Percentiles rank a stretch among this genome's conserved stretches.
Evolutionary conservation across 2,329 filamentous ascomycete genomes (phyloP).

Genomic region (Hymenoscyphus fraxineus): DNA sequence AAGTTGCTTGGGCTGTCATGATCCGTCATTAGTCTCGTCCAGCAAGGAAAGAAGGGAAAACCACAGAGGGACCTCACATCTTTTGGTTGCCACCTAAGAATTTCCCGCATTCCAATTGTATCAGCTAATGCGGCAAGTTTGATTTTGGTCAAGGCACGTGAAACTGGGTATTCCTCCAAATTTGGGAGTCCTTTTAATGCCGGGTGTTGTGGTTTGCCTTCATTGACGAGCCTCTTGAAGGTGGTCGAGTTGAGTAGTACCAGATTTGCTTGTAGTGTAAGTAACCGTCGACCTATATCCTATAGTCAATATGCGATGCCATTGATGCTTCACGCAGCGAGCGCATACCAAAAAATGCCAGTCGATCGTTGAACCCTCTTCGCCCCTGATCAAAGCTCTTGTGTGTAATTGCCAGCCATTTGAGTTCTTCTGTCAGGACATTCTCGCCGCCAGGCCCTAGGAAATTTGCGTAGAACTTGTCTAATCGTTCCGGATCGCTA

Average conservation of each 20-base stretch:
- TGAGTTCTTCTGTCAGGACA: conserved; percentile 82
- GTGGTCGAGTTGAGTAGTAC: conserved; percentile 49
- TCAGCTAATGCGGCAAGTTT: conserved; percentile 66
- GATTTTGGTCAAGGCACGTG: conserved; percentile 57
- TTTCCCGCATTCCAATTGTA: conserved; percentile 66
- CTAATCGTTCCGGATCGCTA: conserved; percentile 66
- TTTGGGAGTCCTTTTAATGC: conserved; percentile 71
- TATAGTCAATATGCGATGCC: conserved; percentile 19
- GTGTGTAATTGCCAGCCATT: conserved; percentile 95
- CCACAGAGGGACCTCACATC: conserved; percentile 53
- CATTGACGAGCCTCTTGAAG: conserved; percentile 41
- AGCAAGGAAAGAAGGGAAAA: neutral
- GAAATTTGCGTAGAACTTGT: conserved; percentile 73
- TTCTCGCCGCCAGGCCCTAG: conserved; percentile 69
- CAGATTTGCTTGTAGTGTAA: conserved; percentile 62
- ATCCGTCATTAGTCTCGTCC: conserved; percentile 21
- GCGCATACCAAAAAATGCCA: conserved; percentile 77
- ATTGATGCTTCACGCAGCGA: neutral
- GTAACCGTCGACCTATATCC: conserved; percentile 50
- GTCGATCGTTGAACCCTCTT: conserved; percentile 87
- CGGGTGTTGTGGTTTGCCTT: conserved; percentile 58
- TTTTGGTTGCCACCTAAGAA: conserved; percentile 85
- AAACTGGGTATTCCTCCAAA: conserved; percentile 58
- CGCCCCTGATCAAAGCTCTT: conserved; percentile 97
- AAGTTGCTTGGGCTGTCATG: conserved; percentile 60